phyloP scores from a whole-genome alignment of 169 alveolate genomes.

The Condylostoma magnum region DNA sequence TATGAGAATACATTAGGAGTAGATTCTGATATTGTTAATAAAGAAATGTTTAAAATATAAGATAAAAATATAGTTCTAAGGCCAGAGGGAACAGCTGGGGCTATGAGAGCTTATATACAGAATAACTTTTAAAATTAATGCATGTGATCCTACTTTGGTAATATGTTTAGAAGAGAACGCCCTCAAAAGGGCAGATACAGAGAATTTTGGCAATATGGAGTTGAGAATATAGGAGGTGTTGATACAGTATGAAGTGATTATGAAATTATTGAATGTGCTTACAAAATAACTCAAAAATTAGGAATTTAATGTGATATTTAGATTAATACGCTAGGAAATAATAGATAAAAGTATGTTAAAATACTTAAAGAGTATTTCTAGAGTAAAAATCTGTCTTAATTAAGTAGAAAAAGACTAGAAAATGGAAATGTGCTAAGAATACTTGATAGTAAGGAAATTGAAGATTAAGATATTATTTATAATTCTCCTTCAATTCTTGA shows the following conservation, averaged over 20 bases:
- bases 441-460: constrained; percentile 5
- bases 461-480: not conserved
- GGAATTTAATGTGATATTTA: not conserved
- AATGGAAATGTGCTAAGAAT: not conserved
- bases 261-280: not conserved
- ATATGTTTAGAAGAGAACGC: constrained; percentile 21
- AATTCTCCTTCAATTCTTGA: not conserved
- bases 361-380: not conserved
- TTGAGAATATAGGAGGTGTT: not conserved
- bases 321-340: constrained; percentile 5
- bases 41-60: constrained; percentile 12
- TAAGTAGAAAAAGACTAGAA: not conserved
- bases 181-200: constrained; percentile 22
- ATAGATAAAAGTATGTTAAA: not conserved
- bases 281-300: not conserved
- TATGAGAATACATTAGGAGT: constrained; percentile 10
- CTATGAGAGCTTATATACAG: constrained; percentile 10
- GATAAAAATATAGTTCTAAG: constrained; percentile 1
- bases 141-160: constrained; percentile 2
- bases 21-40: not conserved
- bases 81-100: constrained; percentile 32
- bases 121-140: not conserved
- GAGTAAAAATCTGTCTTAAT: not conserved
- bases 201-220: constrained; percentile 20
- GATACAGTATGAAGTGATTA: not conserved